A percentile compares a stretch with the other conserved stretches of the same genome.
These are phyloP conservation scores for Candida ascalaphidarum DNA, from an alignment of 805 yeast genomes.

Conservation along the genomic window DNA sequence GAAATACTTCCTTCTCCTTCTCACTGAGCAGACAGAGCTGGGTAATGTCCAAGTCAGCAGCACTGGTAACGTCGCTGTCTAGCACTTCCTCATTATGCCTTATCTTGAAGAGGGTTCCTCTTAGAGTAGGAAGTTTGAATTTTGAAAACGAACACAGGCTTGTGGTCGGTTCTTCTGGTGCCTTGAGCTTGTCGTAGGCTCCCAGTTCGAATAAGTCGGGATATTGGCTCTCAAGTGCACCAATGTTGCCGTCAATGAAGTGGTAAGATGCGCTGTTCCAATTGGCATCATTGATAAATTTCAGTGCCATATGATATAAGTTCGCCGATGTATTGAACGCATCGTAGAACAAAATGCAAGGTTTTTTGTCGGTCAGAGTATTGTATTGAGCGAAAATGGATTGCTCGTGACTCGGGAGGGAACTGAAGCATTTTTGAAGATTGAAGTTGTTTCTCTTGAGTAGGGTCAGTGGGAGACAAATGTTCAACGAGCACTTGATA, in stretches of 20 bases:
- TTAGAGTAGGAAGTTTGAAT: slow-evolving; percentile 42
- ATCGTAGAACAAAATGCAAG: slow-evolving; percentile 48
- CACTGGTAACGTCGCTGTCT: too few species aligned
- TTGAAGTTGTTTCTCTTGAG: slow-evolving; percentile 69
- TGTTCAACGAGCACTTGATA: slow-evolving; percentile 54
- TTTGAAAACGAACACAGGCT: too few species aligned
- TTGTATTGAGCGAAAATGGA: slow-evolving; percentile 26
- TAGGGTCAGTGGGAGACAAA: slow-evolving; percentile 86
- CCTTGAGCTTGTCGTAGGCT: slow-evolving; percentile 4
- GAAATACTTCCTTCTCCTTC: slow-evolving; percentile 3
- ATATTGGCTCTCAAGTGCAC: slow-evolving; percentile 16
- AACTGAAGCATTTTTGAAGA: slow-evolving; percentile 51
- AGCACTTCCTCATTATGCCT: slow-evolving; percentile 46
- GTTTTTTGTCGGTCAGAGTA: slow-evolving; percentile 16
- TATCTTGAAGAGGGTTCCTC: slow-evolving; percentile 29
- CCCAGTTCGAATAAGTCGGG: slow-evolving; percentile 15
- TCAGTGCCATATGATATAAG: slow-evolving; percentile 39
- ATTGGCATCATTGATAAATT: slow-evolving; percentile 31
- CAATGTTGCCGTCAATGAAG: slow-evolving; percentile 36
- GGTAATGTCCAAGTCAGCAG: slow-evolving; percentile 3
- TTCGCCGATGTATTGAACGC: slow-evolving; percentile 24
- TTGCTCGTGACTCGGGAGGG: slow-evolving; percentile 48
- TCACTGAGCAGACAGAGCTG: not conserved
- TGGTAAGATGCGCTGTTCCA: slow-evolving; percentile 11
- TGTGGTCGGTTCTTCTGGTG: too few species aligned